phyloP scores from a whole-genome alignment of 192 early-diverging fungal species.

The Powellomyces hirtus region DNA sequence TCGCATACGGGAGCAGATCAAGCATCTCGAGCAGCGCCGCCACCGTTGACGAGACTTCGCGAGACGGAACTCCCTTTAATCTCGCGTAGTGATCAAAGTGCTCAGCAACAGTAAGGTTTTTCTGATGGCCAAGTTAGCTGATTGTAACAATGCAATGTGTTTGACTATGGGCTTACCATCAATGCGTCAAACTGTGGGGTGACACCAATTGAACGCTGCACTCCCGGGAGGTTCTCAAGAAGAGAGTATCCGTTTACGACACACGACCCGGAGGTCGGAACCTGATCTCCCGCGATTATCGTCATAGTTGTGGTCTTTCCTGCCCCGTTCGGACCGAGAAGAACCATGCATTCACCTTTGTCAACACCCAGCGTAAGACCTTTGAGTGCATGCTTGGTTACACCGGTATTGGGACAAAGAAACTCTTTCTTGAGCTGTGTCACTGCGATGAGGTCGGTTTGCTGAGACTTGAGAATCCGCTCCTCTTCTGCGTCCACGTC shows the following conservation, averaged over 20 bases:
- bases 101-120: conserved; percentile 39
- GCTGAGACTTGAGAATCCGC: background rate
- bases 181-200: conserved; percentile 46
- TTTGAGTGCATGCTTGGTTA: conserved; percentile 21
- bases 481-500: background rate
- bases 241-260: conserved; percentile 17
- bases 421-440: background rate
- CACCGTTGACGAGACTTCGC: background rate
- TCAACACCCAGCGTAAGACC: conserved; percentile 44
- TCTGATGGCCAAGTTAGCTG: too few species aligned
- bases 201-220: conserved; percentile 49
- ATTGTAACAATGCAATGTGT: too few species aligned
- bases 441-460: background rate
- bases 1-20: conserved; percentile 34
- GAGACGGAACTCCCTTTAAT: conserved; percentile 38
- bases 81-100: conserved; percentile 41
- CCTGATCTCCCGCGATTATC: conserved; percentile 11
- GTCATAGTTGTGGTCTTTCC: conserved; percentile 14
- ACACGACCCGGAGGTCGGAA: conserved; percentile 3
- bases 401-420: background rate
- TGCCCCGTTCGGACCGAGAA: conserved; percentile 64
- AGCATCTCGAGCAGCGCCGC: conserved; percentile 33
- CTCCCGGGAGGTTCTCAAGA: background rate
- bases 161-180: too few species aligned
- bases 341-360: conserved; percentile 43